Percentiles rank a stretch among this genome's conserved stretches.
Evolutionary conservation across 139 green algal species (phyloP).

Genomic region (Desmodesmus armatus): DNA sequence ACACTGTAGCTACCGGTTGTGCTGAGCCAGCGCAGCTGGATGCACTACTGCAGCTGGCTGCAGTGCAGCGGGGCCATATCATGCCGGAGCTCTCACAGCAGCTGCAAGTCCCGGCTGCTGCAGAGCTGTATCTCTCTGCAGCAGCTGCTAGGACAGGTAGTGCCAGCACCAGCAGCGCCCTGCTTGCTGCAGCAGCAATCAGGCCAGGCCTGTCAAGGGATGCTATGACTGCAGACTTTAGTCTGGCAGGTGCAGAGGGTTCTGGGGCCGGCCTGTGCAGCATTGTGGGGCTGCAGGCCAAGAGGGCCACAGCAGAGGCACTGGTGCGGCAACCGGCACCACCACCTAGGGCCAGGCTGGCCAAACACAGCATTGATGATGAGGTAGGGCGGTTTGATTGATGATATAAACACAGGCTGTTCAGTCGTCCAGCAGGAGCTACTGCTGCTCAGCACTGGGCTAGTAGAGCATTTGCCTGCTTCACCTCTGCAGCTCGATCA

Average conservation of each 20-base stretch:
- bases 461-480: background rate
- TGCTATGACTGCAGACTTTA: slow-evolving; percentile 30
- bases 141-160: background rate
- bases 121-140: slow-evolving; percentile 13
- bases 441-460: no score
- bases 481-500: background rate
- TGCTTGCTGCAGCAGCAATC: slow-evolving; percentile 13
- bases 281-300: slow-evolving; percentile 34
- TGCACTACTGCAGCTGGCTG: slow-evolving; percentile 52
- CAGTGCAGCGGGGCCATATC: slow-evolving; percentile 6
- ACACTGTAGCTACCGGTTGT: slow-evolving; percentile 16
- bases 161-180: background rate
- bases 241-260: background rate
- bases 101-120: slow-evolving; percentile 43
- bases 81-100: background rate
- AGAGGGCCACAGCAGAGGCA: background rate
- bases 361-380: no score
- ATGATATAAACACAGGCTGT: no score
- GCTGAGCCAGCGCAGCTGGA: slow-evolving; percentile 48
- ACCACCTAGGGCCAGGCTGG: no score
- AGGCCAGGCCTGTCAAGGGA: background rate
- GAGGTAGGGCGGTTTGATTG: no score
- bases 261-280: background rate
- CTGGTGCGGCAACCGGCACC: slow-evolving; percentile 25
- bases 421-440: no score